A percentile compares a stretch with the other conserved stretches of the same genome.
Conservation (phyloP, 2,329 filamentous ascomycete genomes). For the Pseudocercospora musae region DNA sequence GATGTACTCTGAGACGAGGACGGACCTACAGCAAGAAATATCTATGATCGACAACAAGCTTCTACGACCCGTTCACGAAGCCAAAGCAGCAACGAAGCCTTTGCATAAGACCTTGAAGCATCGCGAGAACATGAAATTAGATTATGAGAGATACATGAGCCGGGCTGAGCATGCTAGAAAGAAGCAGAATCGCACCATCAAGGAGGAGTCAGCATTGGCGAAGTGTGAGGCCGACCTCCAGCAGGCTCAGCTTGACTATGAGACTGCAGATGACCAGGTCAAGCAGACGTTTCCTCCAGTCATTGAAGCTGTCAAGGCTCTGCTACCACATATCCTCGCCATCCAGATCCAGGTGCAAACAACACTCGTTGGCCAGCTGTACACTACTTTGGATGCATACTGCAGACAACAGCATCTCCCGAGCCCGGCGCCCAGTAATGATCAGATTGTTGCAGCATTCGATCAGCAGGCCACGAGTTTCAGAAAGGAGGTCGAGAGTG, state of each 20-base stretch:
- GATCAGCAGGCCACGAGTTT: slow-evolving; percentile 60
- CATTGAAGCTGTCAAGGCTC: slow-evolving; percentile 65
- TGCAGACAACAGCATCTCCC: slow-evolving; percentile 67
- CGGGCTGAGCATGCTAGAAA: slow-evolving; percentile 66
- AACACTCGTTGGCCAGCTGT: slow-evolving; percentile 70
- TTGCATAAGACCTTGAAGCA: slow-evolving; percentile 83
- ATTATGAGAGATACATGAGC: slow-evolving; percentile 75
- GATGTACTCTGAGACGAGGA: slow-evolving; percentile 67
- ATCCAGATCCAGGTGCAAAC: slow-evolving; percentile 75
- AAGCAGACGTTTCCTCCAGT: slow-evolving; percentile 68
- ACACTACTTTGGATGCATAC: slow-evolving; percentile 72
- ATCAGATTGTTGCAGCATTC: slow-evolving; percentile 66
- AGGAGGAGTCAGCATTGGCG: slow-evolving; percentile 67
- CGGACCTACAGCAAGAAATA: slow-evolving; percentile 69
- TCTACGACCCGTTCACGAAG: slow-evolving; percentile 66
- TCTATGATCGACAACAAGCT: slow-evolving; percentile 67
- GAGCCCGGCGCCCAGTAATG: slow-evolving; percentile 68
- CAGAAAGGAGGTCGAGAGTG: slow-evolving; percentile 63
- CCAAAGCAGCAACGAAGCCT: slow-evolving; percentile 65
- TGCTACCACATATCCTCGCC: slow-evolving; percentile 69
- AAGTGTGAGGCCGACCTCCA: slow-evolving; percentile 71
- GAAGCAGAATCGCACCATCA: slow-evolving; percentile 67
- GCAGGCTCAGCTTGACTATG: slow-evolving; percentile 65
- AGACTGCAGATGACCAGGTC: slow-evolving; percentile 70
- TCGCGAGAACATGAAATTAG: slow-evolving; percentile 74